Percentiles rank a stretch among this genome's conserved stretches.
phyloP scores from a whole-genome alignment of 1,284 basidiomycete species.

The Malassezia dermatis region DNA sequence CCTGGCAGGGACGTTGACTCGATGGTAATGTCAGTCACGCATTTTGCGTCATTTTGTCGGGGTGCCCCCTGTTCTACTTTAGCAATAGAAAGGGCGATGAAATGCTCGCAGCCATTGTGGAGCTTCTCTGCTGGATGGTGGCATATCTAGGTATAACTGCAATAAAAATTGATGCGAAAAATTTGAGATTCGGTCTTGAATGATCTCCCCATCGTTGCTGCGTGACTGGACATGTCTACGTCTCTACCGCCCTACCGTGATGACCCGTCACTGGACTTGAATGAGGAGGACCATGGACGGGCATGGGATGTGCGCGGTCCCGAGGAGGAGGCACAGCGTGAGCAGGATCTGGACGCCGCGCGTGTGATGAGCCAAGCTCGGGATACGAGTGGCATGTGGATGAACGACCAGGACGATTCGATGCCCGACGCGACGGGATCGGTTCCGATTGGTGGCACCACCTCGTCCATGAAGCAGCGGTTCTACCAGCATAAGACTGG shows the following conservation, averaged over 20 bases:
- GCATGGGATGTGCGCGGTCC: not conserved
- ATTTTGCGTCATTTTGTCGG: too few relatives aligned
- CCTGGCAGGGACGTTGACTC: not conserved
- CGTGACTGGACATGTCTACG: not conserved
- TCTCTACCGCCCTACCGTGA: not conserved
- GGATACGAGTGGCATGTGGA: not conserved
- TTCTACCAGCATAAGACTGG: conserved; percentile 44
- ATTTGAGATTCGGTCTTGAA: not conserved
- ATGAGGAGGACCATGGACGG: not conserved
- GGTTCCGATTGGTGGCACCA: conserved; percentile 17
- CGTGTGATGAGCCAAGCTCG: conserved; percentile 40
- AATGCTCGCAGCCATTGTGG: not conserved
- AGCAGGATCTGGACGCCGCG: conserved; percentile 43
- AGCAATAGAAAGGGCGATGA: not conserved
- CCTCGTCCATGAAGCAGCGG: conserved; percentile 15
- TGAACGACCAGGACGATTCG: not conserved
- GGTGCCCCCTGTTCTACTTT: not conserved
- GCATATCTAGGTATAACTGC: not conserved
- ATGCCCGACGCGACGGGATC: conserved; percentile 17
- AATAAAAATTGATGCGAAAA: not conserved
- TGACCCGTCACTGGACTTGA: not conserved
- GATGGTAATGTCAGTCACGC: not conserved
- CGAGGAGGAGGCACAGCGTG: conserved; percentile 27
- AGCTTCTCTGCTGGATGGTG: not conserved
- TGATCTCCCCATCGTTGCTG: not conserved